Evolutionary conservation across 441 rosid species (phyloP), one percentile per base, ranked within the genome.

Genomic region (Aquilaria agallochum): DNA sequence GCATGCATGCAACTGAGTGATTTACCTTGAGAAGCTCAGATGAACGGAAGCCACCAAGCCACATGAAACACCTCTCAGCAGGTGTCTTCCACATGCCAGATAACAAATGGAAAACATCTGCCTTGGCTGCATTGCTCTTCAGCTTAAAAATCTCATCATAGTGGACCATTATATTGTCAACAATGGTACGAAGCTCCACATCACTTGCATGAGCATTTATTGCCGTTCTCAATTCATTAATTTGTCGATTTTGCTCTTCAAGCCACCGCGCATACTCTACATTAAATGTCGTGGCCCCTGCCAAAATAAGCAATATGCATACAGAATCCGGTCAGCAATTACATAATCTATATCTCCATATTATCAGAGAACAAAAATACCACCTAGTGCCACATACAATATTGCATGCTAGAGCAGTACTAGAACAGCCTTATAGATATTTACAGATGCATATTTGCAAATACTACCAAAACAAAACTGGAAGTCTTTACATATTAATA

Each of bases 1-100:
- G 5, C 53, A 50, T 15, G 7, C 53, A 50, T 5, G 11, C 30
- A 42, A 5, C 30, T 54, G 31, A 53, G 5, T 58, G 67, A 9
- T 69, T 69, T 48, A 89, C 98, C 96, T 88, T 95, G 64, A 95
- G 96, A 71, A 95, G 90, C 74, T 95, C 98, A 50, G 98, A 92
- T 62, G 99, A 89, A 59, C 99, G 97, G 74, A 90, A 95, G 55
- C 99, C 99, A 9, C 98, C 99, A 36, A 95, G 97, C 99, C 98
- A 95, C 85, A 95, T 65, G 82, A 95, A 95, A 73, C 98, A 95
- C 72, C 98, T 87, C 80, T 95, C 98, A 7, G 99, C 98, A 60
- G 97, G 99, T 14, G 99, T 92, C 75, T 95, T 92, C 99, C 98
- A 95, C 98, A 92, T 95, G 56, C 99, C 97, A 20, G 97, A 95